Evolutionary conservation across 768 basidiomycete genomes (phyloP).

Genomic region (Tulasnella sp.): DNA sequence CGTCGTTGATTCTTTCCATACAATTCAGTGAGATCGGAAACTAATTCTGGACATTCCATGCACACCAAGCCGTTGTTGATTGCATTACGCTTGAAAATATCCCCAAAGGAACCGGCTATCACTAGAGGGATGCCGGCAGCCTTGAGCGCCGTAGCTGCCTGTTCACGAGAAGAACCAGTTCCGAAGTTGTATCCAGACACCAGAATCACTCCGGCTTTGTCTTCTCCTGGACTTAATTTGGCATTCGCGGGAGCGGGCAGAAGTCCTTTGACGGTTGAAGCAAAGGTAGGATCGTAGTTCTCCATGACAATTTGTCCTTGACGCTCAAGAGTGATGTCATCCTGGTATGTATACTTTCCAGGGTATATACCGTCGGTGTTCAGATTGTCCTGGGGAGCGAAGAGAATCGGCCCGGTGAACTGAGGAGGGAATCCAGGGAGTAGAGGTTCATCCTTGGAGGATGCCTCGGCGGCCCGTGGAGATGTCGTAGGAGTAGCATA

Average conservation of each 20-base stretch:
- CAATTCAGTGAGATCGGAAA: conserved; percentile 61
- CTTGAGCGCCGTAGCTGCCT: conserved; percentile 94
- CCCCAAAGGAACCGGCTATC: conserved; percentile 95
- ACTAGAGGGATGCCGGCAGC: conserved; percentile 87
- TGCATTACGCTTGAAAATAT: conserved; percentile 98
- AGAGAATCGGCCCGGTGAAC: conserved; percentile 79
- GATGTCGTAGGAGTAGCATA: conserved; percentile 22
- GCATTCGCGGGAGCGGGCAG: conserved; percentile 18
- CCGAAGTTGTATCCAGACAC: conserved; percentile 97
- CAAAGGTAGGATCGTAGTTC: conserved; percentile 90
- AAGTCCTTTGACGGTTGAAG: conserved; percentile 49
- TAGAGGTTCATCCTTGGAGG: conserved; percentile 41
- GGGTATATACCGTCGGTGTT: conserved; percentile 99
- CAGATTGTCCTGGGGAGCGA: conserved; percentile 90
- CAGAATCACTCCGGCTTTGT: conserved; percentile 57
- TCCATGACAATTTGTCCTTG: conserved; percentile 99
- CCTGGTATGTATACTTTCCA: conserved; percentile 98
- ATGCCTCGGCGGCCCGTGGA: conserved; percentile 21
- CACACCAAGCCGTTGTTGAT: conserved; percentile 98
- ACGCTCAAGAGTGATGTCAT: conserved; percentile 88
- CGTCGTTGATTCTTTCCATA: conserved; percentile 65
- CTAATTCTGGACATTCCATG: conserved; percentile 80
- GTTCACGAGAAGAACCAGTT: conserved; percentile 95
- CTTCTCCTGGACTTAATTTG: conserved; percentile 19
- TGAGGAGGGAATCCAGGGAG: conserved; percentile 68